Conservation (phyloP, 768 basidiomycete species). For the Leucocoprinus leucothites region DNA sequence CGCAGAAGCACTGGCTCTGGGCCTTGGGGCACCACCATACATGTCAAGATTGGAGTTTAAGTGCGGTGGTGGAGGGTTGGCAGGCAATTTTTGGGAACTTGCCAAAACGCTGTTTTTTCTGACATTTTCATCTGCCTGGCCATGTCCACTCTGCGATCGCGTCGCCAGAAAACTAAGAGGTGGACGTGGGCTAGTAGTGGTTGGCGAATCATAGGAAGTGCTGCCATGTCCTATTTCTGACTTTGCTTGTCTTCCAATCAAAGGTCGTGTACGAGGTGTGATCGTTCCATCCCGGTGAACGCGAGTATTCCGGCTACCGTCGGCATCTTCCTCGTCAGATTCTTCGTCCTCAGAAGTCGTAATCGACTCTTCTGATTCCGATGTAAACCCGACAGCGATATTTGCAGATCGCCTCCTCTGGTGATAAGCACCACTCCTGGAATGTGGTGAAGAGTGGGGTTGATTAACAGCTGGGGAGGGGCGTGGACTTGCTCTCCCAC, state of each 20-base stretch:
- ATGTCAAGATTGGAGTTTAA: conserved; percentile 34
- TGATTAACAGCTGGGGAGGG: conserved; percentile 17
- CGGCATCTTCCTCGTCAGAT: conserved; percentile 20
- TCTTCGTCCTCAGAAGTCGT: conserved; percentile 17
- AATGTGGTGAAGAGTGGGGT: conserved; percentile 10
- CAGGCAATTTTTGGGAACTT: conserved; percentile 3
- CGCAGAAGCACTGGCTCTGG: conserved; percentile 55
- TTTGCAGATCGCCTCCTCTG: conserved; percentile 19
- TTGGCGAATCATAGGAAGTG: conserved; percentile 16
- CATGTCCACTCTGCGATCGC: conserved; percentile 29
- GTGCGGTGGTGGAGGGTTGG: conserved; percentile 21
- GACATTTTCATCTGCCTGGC: conserved; percentile 13
- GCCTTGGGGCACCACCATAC: conserved; percentile 25
- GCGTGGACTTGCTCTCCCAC: conserved; percentile 21
- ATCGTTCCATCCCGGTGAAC: conserved; percentile 12
- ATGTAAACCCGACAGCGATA: conserved; percentile 22
- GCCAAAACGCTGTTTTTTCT: conserved; percentile 10
- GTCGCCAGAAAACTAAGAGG: conserved; percentile 13
- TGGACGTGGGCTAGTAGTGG: conserved; percentile 8
- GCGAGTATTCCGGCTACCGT: conserved; percentile 15
- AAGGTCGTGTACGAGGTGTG: conserved; percentile 15
- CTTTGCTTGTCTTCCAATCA: conserved; percentile 27
- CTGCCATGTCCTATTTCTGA: conserved; percentile 41
- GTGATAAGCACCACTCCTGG: neutral
- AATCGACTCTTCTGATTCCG: conserved; percentile 26